Conservation (phyloP, 2,329 filamentous ascomycete genomes). For the Pseudogymnoascus sp. region DNA sequence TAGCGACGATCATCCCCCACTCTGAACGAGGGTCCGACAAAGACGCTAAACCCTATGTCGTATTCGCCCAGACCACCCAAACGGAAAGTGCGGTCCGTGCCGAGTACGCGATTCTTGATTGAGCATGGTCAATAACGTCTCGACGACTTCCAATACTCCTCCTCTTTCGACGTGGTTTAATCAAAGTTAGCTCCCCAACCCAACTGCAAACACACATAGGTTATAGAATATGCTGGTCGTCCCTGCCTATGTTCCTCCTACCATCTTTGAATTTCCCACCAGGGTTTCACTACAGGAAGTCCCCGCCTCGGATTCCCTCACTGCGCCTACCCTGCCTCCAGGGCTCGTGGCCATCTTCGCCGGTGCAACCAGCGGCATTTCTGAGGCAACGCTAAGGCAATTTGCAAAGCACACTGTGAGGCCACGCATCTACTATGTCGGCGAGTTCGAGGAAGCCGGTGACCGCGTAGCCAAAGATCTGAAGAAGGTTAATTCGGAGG, state of each 20-base stretch:
- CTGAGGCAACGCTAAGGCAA: conserved; percentile 36
- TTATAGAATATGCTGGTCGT: not conserved
- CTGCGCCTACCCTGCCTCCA: conserved; percentile 23
- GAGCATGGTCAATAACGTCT: not conserved
- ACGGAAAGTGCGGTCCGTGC: not conserved
- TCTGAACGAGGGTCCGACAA: too few relatives aligned
- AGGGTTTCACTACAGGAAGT: conserved; percentile 12
- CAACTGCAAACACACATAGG: not conserved
- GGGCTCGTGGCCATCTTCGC: conserved; percentile 41
- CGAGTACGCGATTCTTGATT: not conserved
- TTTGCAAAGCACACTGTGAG: conserved; percentile 33
- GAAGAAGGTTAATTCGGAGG: conserved; percentile 29
- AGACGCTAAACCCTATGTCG: not conserved
- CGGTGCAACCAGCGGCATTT: conserved; percentile 43
- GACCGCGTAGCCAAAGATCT: conserved; percentile 31
- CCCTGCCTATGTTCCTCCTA: not conserved
- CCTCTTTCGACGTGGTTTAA: not conserved
- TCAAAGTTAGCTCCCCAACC: not conserved
- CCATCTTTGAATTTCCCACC: not conserved
- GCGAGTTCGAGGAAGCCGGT: conserved; percentile 34
- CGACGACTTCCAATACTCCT: not conserved
- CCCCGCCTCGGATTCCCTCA: conserved; percentile 11
- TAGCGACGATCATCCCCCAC: not conserved
- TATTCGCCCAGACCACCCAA: not conserved
- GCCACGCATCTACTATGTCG: conserved; percentile 39